Base-by-base conservation (phyloP, 352 stramenopile species). In the Pythium phragmitis region DNA sequence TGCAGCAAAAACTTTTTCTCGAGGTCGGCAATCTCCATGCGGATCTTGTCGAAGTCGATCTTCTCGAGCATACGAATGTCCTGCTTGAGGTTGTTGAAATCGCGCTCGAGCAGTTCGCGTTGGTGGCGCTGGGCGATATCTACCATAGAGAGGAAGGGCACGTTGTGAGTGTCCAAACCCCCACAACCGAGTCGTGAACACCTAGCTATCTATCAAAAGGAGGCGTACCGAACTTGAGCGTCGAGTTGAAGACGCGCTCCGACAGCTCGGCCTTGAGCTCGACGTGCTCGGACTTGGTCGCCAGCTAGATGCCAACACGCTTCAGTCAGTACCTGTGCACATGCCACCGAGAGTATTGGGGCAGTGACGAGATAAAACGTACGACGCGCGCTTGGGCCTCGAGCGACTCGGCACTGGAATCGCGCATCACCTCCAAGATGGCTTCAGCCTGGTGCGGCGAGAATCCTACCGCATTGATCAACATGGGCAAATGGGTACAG, bases 31-130 rank as follows among this genome's bases (percentile, higher is more conserved):
- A 96, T 91, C 63, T 96, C 87, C 67, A 92, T 85, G 59, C 85
- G 87, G 60, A 96, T 89, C 64, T 94, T 92, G 70, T 96, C 87
- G 57, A 96, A 94, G 61, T 96, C 87, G 65, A 94, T 91, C 66
- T 96, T 94, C 70, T 96, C 87, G 11, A 92, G 78, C 87, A 96
- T 94, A 55, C 87, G 85, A 67, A 96, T 96, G 66, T 96, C 87
- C 63, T 94, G 85, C 71, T 96, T 96, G 33, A 96, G 74, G 52
- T 88, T 94, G 72, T 92, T 96, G 60, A 96, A 96, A 73, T 96
- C 87, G 33, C 87, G 82, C 63, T 94, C 87, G 19, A 94, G 80
- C 37, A 96, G 77, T 77, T 96, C 87, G 33, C 87, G 85, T 65
- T 88, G 92, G 70, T 96, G 87, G 19, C 87, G 85, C 65, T 96